These are phyloP conservation scores for Sequoia sempervirens DNA, from an alignment of 75 land plant genomes.

Conservation along the genomic window DNA sequence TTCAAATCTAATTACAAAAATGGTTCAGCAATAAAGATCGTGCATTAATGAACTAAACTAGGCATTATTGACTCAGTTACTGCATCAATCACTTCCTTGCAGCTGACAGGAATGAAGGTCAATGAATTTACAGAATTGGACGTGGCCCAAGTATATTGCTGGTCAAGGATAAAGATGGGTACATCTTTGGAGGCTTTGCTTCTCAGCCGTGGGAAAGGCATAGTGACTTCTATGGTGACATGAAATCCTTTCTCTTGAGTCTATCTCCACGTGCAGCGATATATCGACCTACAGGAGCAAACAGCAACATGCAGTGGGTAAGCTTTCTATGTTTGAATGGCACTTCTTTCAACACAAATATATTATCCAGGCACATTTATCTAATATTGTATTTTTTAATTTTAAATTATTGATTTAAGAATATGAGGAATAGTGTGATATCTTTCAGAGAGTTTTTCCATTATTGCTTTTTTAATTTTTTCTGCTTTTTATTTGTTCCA, in stretches of 20 bases:
- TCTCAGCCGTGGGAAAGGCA: conserved; percentile 90
- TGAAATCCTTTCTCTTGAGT: conserved; percentile 86
- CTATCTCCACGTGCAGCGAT: conserved; percentile 68
- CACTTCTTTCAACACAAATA: not conserved
- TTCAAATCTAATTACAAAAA: not conserved
- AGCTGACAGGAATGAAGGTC: conserved; percentile 6
- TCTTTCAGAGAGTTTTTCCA: not conserved
- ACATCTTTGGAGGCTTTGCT: conserved; percentile 88
- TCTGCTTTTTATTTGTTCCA: no score
- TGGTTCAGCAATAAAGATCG: not conserved
- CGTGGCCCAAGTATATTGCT: conserved; percentile 68
- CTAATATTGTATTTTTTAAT: not conserved
- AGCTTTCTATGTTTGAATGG: conserved; percentile 9
- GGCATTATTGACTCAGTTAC: conserved; percentile 2
- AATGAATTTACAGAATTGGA: conserved; percentile 42
- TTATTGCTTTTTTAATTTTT: not conserved
- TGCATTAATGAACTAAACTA: not conserved
- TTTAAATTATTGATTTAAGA: not conserved
- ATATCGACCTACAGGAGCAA: conserved; percentile 77
- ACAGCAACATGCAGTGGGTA: conserved; percentile 90
- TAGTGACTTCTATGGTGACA: conserved; percentile 84
- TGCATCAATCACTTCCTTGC: not conserved
- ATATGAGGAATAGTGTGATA: not conserved
- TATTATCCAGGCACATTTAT: not conserved
- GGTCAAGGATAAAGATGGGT: conserved; percentile 81